phyloP scores from a whole-genome alignment of 192 early-diverging fungal genomes.

The Mortierella claussenii region DNA sequence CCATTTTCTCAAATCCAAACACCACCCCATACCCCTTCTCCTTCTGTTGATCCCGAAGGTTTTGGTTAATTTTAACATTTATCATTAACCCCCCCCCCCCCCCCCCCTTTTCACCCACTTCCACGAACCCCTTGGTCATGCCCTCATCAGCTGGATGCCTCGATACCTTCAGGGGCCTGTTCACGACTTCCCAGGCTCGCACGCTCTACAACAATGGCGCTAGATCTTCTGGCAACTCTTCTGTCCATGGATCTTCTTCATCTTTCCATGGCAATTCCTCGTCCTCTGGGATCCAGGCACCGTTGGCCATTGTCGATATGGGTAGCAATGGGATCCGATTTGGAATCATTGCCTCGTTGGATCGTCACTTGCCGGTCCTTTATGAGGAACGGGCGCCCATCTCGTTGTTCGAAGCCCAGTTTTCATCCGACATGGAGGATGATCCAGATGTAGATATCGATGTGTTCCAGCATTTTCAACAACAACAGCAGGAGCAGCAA shows the following conservation, averaged over 20 bases:
- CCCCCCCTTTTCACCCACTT: too few species aligned
- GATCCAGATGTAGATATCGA: too few species aligned
- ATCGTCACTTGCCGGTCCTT: conserved; percentile 60
- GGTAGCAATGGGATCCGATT: conserved; percentile 71
- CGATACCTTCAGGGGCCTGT: conserved; percentile 32
- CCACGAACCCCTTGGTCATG: conserved; percentile 3
- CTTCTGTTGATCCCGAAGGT: too few species aligned
- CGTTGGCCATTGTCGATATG: conserved; percentile 66
- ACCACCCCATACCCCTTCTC: too few species aligned
- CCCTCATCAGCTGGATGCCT: conserved; percentile 26
- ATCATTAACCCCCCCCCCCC: too few species aligned
- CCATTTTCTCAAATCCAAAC: too few species aligned
- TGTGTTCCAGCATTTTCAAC: not conserved
- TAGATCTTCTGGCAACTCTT: not conserved
- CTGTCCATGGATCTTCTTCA: not conserved
- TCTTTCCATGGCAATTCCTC: too few species aligned
- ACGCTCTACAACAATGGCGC: not conserved
- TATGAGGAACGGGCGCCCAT: conserved; percentile 68
- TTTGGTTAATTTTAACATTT: too few species aligned
- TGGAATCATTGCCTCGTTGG: conserved; percentile 58
- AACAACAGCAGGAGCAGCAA: not conserved
- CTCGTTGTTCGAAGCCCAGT: conserved; percentile 62
- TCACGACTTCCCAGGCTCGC: conserved; percentile 9
- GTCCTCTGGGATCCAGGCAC: conserved; percentile 27
- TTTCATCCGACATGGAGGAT: conserved; percentile 2